A percentile compares a stretch with the other conserved stretches of the same genome.
Evolutionary conservation across 2,329 filamentous ascomycete genomes (phyloP).

Genomic region (Aureobasidium sp.): DNA sequence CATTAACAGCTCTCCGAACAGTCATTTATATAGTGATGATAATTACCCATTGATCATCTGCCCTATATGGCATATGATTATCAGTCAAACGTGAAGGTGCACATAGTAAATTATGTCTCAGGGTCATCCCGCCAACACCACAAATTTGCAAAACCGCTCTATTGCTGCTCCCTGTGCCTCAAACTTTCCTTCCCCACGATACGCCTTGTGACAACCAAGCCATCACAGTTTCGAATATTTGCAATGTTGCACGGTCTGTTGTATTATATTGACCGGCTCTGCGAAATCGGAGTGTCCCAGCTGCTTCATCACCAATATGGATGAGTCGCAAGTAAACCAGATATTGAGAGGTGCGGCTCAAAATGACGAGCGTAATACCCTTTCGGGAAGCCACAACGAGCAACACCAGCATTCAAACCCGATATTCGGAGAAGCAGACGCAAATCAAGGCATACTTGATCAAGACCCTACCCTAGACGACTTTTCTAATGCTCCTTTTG

Average conservation of each 20-base stretch:
- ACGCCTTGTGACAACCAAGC: not conserved
- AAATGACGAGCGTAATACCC: not conserved
- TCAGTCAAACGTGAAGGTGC: no score
- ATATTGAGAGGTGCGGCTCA: not conserved
- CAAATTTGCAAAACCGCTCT: not conserved
- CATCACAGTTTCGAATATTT: not conserved
- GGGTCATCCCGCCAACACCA: no score
- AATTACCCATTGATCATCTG: no score
- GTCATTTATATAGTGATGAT: no score
- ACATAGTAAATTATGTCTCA: no score
- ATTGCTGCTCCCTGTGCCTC: conserved; percentile 8
- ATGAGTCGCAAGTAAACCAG: not conserved
- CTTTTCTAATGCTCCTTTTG: not conserved
- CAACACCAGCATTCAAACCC: not conserved
- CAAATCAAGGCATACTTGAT: not conserved
- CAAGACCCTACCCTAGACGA: not conserved
- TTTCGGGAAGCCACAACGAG: not conserved
- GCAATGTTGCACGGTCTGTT: not conserved
- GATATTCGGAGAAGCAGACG: not conserved
- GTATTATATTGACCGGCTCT: not conserved
- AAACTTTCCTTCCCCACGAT: not conserved
- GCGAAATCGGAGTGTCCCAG: not conserved
- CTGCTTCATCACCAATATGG: not conserved
- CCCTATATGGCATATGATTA: no score
- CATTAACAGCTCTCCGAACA: no score